These are phyloP conservation scores for Cystobasidiaceae sp. DNA, from an alignment of 1,284 basidiomycete species.

Conservation along the genomic window DNA sequence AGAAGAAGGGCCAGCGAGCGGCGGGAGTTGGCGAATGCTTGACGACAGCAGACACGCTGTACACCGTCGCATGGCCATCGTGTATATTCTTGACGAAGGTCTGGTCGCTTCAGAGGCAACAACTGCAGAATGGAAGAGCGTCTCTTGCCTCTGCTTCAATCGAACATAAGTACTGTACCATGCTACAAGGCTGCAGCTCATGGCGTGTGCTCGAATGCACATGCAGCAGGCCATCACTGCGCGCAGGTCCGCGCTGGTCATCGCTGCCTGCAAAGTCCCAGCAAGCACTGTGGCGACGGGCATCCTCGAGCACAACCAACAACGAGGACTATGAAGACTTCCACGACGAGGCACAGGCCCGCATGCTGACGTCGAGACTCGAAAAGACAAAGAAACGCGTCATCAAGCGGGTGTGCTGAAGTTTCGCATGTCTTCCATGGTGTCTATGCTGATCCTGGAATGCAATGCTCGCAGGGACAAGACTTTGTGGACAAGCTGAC, in stretches of 20 bases:
- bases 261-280: background rate
- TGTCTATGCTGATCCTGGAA: background rate
- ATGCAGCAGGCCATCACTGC: no score
- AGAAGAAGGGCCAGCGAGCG: background rate
- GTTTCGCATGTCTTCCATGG: background rate
- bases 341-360: slow-evolving; percentile 15
- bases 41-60: slow-evolving; percentile 1
- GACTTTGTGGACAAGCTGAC: slow-evolving; percentile 73
- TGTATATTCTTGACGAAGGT: background rate
- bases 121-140: no score
- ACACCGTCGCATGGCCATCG: background rate
- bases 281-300: background rate
- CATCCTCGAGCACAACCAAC: background rate
- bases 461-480: slow-evolving; percentile 60
- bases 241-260: no score
- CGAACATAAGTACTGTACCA: no score
- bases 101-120: no score
- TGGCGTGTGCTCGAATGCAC: no score
- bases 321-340: slow-evolving; percentile 13
- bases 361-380: slow-evolving; percentile 10
- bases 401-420: slow-evolving; percentile 9
- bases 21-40: background rate
- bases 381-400: slow-evolving; percentile 29
- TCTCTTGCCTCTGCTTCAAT: no score
- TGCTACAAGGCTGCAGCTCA: no score